A percentile compares a stretch with the other conserved stretches of the same genome.
Evolutionary conservation across 345 rosid species (phyloP).

Genomic region (Sonneratia alba): DNA sequence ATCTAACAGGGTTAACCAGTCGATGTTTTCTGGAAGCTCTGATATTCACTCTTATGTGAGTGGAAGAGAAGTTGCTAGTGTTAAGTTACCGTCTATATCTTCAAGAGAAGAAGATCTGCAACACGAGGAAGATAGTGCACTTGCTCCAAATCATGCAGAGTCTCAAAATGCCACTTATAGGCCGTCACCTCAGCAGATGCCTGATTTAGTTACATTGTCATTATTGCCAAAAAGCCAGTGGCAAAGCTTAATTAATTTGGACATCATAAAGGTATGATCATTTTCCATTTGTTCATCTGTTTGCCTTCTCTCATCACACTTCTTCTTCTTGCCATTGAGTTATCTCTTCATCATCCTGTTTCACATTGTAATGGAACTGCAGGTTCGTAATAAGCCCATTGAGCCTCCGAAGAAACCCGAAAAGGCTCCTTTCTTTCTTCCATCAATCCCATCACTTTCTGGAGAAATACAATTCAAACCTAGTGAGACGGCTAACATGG

Average conservation of each 20-base stretch:
- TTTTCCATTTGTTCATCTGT: neutral
- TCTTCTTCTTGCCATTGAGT: neutral
- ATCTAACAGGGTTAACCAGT: conserved; percentile 21
- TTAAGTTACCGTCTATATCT: conserved; percentile 75
- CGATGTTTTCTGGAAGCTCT: conserved; percentile 69
- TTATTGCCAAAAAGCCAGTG: conserved; percentile 90
- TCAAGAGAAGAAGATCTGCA: conserved; percentile 36
- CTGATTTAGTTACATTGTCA: conserved; percentile 85
- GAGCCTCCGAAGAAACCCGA: conserved; percentile 91
- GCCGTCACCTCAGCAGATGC: conserved; percentile 48
- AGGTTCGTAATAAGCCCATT: conserved; percentile 83
- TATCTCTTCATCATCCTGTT: neutral
- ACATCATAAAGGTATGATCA: conserved; percentile 69
- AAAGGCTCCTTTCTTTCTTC: conserved; percentile 88
- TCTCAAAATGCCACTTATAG: conserved; percentile 20
- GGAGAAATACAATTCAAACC: conserved; percentile 75
- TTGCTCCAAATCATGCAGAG: conserved; percentile 20
- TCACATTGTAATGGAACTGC: conserved; percentile 1
- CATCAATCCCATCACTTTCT: conserved; percentile 72
- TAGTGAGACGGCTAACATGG: conserved; percentile 33
- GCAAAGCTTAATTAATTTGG: conserved; percentile 93
- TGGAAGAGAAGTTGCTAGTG: conserved; percentile 62
- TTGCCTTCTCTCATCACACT: neutral
- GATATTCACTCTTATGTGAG: conserved; percentile 61
- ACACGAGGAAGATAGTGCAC: conserved; percentile 36